Conservation (phyloP, 306 rosid genomes). For the Pterocarpus santalinus region DNA sequence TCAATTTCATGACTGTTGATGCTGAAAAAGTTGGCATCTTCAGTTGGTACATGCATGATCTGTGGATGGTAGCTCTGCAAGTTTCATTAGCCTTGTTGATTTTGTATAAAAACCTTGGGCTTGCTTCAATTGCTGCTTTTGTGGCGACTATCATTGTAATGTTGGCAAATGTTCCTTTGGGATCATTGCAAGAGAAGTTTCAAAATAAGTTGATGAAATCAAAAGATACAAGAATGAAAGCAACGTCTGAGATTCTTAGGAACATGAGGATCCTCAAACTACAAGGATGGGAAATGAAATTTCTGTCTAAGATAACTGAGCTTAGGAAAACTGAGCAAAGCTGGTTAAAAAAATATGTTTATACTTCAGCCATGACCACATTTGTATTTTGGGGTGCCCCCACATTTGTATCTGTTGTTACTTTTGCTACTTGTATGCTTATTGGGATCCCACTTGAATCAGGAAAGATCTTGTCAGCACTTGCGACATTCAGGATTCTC, state of each 20-base stretch:
- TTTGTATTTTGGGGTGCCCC: conserved; percentile 52
- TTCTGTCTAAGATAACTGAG: conserved; percentile 40
- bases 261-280: conserved; percentile 58
- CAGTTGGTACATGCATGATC: conserved; percentile 38
- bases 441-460: conserved; percentile 50
- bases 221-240: conserved; percentile 52
- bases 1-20: conserved; percentile 45
- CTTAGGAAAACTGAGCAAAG: conserved; percentile 39
- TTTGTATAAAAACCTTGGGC: conserved; percentile 44
- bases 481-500: conserved; percentile 52
- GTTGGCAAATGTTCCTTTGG: conserved; percentile 52
- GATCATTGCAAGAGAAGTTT: conserved; percentile 42
- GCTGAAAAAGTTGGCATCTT: conserved; percentile 46
- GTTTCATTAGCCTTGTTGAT: conserved; percentile 41
- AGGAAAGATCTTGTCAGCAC: conserved; percentile 52
- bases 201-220: conserved; percentile 54
- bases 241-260: conserved; percentile 52
- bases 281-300: conserved; percentile 59
- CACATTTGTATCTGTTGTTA: conserved; percentile 48
- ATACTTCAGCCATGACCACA: background rate
- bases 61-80: conserved; percentile 39
- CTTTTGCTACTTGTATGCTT: conserved; percentile 49
- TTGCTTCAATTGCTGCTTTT: conserved; percentile 45
- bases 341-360: conserved; percentile 39
- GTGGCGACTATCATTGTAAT: conserved; percentile 43